phyloP scores from a whole-genome alignment of 2,329 filamentous ascomycete species.

The Fusarium caatingaense region DNA sequence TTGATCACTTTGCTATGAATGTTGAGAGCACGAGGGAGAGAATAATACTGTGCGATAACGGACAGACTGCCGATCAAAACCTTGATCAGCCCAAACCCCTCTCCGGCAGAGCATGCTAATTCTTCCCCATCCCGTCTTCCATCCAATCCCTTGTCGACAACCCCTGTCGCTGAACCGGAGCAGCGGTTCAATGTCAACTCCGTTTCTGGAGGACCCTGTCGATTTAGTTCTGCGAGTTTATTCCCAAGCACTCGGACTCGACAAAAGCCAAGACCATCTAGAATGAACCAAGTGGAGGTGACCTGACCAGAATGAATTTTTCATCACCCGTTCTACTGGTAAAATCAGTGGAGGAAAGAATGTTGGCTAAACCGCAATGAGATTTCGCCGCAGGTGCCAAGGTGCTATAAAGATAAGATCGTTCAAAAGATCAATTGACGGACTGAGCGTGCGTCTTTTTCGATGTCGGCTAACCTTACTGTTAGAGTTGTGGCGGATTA shows the following conservation, averaged over 20 bases:
- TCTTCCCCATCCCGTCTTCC: neutral
- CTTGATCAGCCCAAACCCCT: neutral
- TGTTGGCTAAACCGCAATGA: neutral
- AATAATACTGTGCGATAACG: neutral
- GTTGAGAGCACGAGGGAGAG: too few species aligned
- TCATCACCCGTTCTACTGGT: neutral
- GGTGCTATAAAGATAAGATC: constrained; percentile 4
- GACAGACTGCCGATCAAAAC: neutral
- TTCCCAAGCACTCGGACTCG: neutral
- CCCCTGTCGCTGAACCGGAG: constrained; percentile 4
- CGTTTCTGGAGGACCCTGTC: neutral
- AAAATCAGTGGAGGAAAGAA: neutral
- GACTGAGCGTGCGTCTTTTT: neutral
- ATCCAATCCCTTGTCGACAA: neutral
- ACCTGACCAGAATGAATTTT: neutral
- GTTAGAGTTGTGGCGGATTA: neutral
- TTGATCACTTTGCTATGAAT: too few species aligned
- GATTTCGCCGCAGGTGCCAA: neutral
- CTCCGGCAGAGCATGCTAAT: neutral
- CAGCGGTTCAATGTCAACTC: constrained; percentile 1
- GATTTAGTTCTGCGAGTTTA: neutral
- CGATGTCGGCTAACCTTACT: neutral
- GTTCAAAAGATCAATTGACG: neutral
- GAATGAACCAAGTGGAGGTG: neutral
- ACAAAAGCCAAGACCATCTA: neutral